Base-by-base conservation (phyloP, 75 land plant species). In the Pseudotsuga menziesii region DNA sequence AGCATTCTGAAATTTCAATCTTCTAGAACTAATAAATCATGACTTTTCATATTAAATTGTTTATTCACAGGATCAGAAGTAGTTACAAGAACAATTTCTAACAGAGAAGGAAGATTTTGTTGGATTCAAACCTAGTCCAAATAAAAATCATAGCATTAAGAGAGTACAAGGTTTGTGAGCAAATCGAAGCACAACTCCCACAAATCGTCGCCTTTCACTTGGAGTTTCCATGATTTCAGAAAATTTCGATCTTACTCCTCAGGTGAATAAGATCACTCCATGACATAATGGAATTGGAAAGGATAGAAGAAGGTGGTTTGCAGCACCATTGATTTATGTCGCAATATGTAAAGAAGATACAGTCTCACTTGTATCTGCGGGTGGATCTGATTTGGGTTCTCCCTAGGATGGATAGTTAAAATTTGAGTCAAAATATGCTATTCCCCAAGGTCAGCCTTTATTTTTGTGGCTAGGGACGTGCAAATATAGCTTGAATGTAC, bases 261-360 rank as follows among this genome's bases (percentile, higher is more conserved):
- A 81, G 44, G 17, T 86, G 85, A n/a, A n/a, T n/a, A n/a, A n/a
- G n/a, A n/a, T n/a, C n/a, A n/a, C n/a, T n/a, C n/a, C n/a, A n/a
- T n/a, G 52, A 19, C 74, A 73, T n/a, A 90, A 90, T 82, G 88
- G 85, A 22, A 83, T 88, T 36, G 80, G 87, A 83, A 91, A 81
- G 79, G 88, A 89, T 64, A 81, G 56, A 74, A 81, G 92, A 63
- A 81, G 83, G 71, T 56, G 91, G 73, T 84, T 90, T 32, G 74
- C 92, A 15, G 85, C 82, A 19, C 91, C 92, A 6, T 75, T 91
- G 71, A 96, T 88, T 70, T 93, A 86, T 83, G 94, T 88, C 12
- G 90, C 91, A 25, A 61, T 93, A 23, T 52, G 76, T 23, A 95
- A 95, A 75, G 98, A 91, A 17, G 95, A 95, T 64, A 80, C 87